Conservation (phyloP, 139 green algal species). For the Pleodorina starrii region DNA sequence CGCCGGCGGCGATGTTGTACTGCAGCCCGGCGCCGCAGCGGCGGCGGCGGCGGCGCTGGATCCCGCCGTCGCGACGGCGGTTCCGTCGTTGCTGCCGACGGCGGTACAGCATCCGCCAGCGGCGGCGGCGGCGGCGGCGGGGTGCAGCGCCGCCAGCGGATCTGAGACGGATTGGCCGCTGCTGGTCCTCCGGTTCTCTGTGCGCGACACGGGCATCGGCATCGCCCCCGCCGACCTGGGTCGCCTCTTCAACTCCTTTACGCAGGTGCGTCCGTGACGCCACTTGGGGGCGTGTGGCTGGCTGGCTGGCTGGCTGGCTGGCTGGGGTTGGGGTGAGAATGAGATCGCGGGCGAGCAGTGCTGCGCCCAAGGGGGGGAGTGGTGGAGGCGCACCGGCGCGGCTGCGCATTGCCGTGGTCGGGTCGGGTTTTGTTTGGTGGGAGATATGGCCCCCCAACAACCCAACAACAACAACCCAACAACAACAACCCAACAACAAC, state of each 20-base stretch:
- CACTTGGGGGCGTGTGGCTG: too few relatives aligned
- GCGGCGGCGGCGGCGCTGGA: neutral
- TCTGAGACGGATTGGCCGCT: constrained; percentile 34
- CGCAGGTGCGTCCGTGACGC: constrained; percentile 67
- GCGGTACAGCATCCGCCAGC: too few relatives aligned
- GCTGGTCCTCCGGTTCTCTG: constrained; percentile 72
- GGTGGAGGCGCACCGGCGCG: too few relatives aligned
- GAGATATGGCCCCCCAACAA: too few relatives aligned
- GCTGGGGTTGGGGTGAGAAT: too few relatives aligned
- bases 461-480: too few relatives aligned
- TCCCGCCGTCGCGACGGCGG: neutral
- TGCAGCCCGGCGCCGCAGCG: neutral
- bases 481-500: too few relatives aligned
- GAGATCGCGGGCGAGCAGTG: too few relatives aligned
- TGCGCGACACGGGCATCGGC: constrained; percentile 89
- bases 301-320: too few relatives aligned
- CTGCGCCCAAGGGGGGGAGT: too few relatives aligned
- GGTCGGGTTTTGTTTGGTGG: too few relatives aligned
- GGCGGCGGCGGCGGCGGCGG: neutral
- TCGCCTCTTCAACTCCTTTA: constrained; percentile 84
- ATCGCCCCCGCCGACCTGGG: constrained; percentile 71
- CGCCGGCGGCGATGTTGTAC: neutral
- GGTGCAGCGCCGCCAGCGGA: neutral
- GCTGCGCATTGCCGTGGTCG: too few relatives aligned
- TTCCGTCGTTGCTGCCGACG: neutral